These are phyloP conservation scores for Pyrenochaeta sp. DNA, from an alignment of 2,329 filamentous ascomycete species.

Conservation along the genomic window DNA sequence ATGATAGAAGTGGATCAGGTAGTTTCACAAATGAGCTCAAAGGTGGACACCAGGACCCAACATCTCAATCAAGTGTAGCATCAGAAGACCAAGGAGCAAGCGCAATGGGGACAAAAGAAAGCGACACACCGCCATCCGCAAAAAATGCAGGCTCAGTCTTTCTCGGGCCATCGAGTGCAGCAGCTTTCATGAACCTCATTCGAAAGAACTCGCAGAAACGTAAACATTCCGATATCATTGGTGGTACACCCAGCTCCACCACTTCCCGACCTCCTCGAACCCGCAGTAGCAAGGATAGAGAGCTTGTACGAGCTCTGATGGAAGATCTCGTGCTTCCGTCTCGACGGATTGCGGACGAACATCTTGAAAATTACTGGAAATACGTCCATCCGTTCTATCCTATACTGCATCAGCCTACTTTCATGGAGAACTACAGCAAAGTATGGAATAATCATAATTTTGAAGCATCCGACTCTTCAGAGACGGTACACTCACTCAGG, in stretches of 20 bases:
- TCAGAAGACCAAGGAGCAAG: neutral
- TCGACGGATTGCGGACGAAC: conserved; percentile 5
- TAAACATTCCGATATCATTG: neutral
- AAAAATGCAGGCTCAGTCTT: conserved; percentile 4
- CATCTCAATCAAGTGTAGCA: neutral
- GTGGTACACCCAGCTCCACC: neutral
- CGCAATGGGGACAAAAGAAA: conserved; percentile 4
- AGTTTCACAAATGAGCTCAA: neutral
- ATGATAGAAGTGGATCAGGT: neutral
- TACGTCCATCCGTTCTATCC: conserved; percentile 13
- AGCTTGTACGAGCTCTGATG: conserved; percentile 2
- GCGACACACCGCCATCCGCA: conserved; percentile 1
- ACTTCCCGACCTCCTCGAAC: neutral
- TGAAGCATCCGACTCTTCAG: neutral
- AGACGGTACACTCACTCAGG: conserved; percentile 5
- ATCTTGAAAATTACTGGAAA: conserved; percentile 10
- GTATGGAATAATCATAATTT: conserved; percentile 2
- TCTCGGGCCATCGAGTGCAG: conserved; percentile 10
- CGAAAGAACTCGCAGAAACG: neutral
- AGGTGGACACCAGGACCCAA: neutral
- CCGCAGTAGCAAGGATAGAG: conserved; percentile 1
- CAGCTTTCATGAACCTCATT: conserved; percentile 12
- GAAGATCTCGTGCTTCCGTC: conserved; percentile 8
- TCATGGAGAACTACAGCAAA: conserved; percentile 3
- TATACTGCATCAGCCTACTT: conserved; percentile 8